phyloP scores from a whole-genome alignment of 768 basidiomycete species.

The Candolleomyces efflorescens region DNA sequence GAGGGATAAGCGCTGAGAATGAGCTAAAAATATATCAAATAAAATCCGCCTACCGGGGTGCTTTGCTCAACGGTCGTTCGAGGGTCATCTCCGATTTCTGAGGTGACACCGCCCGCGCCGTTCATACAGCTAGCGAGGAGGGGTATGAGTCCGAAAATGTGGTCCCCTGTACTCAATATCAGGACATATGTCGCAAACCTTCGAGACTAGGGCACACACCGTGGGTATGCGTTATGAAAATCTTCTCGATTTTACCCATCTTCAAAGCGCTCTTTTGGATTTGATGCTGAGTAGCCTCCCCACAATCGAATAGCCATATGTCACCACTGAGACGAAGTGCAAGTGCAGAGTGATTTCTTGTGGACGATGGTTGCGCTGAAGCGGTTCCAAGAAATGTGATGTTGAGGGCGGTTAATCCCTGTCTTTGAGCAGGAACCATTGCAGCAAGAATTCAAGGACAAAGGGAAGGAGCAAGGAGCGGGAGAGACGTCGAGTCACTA shows the following conservation, averaged over 20 bases:
- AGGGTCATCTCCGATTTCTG: slow-evolving; percentile 55
- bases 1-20: background rate
- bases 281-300: slow-evolving; percentile 79
- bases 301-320: slow-evolving; percentile 85
- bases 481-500: background rate
- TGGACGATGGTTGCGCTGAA: slow-evolving; percentile 75
- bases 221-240: slow-evolving; percentile 89
- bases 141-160: slow-evolving; percentile 73
- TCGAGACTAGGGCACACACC: slow-evolving; percentile 38
- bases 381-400: slow-evolving; percentile 80
- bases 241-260: slow-evolving; percentile 75
- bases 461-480: background rate
- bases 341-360: slow-evolving; percentile 73
- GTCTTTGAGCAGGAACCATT: background rate
- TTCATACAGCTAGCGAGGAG: slow-evolving; percentile 67
- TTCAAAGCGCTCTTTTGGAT: slow-evolving; percentile 68
- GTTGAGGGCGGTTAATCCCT: slow-evolving; percentile 32
- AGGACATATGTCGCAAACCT: slow-evolving; percentile 1
- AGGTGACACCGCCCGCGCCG: slow-evolving; percentile 62
- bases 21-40: background rate
- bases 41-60: slow-evolving; percentile 27
- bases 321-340: slow-evolving; percentile 62
- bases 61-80: slow-evolving; percentile 36
- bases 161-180: slow-evolving; percentile 53
- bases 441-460: background rate